Evolutionary conservation across 768 basidiomycete genomes (phyloP), one percentile per base, ranked within the genome.

Genomic region (Hygrophorus pudorinus): DNA sequence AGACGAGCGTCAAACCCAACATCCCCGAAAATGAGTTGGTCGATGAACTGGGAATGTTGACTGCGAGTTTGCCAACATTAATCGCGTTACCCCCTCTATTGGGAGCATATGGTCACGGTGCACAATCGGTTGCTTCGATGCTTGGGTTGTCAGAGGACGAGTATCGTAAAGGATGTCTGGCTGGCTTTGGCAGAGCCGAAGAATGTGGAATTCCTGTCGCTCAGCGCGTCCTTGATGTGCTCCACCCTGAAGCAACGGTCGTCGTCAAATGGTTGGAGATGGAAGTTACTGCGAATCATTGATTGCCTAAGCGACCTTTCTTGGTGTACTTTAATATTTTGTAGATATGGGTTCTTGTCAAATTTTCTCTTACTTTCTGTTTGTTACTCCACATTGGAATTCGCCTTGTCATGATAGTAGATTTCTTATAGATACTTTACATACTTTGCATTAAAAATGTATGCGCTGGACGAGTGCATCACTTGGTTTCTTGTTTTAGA

Each of bases 121-220:
- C 58, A 21, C 59, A 61, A 4, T 68, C 70, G 2, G 71, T 87
- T 38, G 60, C 79, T 9, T 53, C 63, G 14, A 66, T 85, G 49
- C 59, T 86, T 32, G 75, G 75, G 16, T 56, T 86, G 5, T 52
- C 72, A 0, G 83, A 81, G 51, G 71, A 67, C 6, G 74, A 75
- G 49, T 89, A 88, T 53, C 70, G 85, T 45, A 73, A 67, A 51
- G 75, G 73, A 30, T 87, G 79, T 58, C 62, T 90, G 30, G 64
- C 75, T 33, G 86, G 87, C 16, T 89, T 88, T 57, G 77, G 80
- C 11, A 68, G 83, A 43, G 86, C 85, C 31, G 85, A 88, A 50
- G 82, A 86, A 53, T 84, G 77, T 51, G 77, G 78, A 35, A 62
- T 61, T 16, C 62, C 72, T 4, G 75, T 86, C 38, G 79, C 72